Evolutionary conservation across 352 stramenopile genomes (phyloP), one percentile per base, ranked within the genome.

Genomic region (Pythium guiyangense): DNA sequence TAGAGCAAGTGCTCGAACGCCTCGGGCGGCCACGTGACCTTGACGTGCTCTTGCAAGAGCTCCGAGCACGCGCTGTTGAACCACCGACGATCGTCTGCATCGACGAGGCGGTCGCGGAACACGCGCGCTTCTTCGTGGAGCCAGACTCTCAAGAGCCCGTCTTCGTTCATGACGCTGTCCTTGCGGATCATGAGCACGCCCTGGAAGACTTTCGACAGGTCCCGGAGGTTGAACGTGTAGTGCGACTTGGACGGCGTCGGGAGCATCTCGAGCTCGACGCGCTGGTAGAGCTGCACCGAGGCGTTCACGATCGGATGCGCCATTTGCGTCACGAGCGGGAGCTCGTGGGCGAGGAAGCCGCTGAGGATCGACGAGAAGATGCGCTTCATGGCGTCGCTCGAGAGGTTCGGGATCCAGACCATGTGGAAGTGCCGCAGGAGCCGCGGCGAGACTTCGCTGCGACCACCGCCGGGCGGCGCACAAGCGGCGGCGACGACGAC

Each of bases 201-300:
- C 54, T 97, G 92, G 53, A 98, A 97, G 10, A 98, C 86, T 57
- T 97, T 97, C 11, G 81, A 95, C 15, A 98, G 67, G 70, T 98
- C 92, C 8, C 92, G 84, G 34, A 98, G 70, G 54, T 98, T 98
- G 70, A 98, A 98, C 6, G 92, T 97, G 62, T 98, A 98, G 60
- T 97, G 86, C 5, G 86, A 96, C 69, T 96, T 96, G 20, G 77
- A 90, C 4, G 90, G 91, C 6, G 91, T 97, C 17, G 91, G 91
- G 14, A 97, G 68, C 80, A 98, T 82, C 42, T 96, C 87, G 10
- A 86, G 52, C 48, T 96, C 84, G 2, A 97, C 90, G 10, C 74
- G 75, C 39, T 96, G 77, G 52, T 98, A 97, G 2, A 97, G 63
- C 46, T 86, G 60, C 25, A 98, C 81, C 0, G 88, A 97, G 17